Conservation (phyloP, 2,329 filamentous ascomycete species). For the Cercospora sojina region DNA sequence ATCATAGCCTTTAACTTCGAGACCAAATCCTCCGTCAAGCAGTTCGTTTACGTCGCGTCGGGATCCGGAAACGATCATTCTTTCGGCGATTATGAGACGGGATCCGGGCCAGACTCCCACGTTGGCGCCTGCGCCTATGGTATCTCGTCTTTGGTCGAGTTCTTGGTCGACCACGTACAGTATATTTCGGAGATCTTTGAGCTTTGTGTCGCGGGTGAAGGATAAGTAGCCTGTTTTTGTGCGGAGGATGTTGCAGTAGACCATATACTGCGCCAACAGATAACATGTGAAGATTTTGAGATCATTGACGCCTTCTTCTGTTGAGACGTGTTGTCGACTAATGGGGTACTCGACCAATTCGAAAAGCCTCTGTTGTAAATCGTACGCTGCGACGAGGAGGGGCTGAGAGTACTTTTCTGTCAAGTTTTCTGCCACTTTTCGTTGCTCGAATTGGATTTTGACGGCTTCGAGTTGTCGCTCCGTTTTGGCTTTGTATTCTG, state of each 20-base stretch:
- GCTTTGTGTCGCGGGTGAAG: neutral
- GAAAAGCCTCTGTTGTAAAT: neutral
- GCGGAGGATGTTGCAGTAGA: neutral
- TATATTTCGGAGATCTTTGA: neutral
- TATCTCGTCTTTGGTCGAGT: neutral
- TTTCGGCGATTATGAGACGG: neutral
- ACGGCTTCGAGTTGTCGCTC: neutral
- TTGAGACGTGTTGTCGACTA: neutral
- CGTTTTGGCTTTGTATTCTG: neutral
- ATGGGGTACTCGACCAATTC: neutral
- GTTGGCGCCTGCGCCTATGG: neutral
- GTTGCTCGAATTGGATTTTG: neutral
- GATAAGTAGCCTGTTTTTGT: neutral
- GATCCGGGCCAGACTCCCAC: neutral
- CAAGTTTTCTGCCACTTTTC: neutral
- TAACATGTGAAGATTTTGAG: neutral
- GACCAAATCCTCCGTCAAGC: neutral
- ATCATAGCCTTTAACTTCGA: neutral
- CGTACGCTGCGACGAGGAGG: neutral
- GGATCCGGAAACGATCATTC: neutral
- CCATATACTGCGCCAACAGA: neutral
- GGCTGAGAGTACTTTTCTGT: neutral
- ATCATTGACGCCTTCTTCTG: neutral
- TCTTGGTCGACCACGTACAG: neutral
- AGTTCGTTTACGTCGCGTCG: neutral